Percentiles rank a stretch among this genome's conserved stretches.
Conservation (phyloP, 768 basidiomycete species). For the Pleurotus pulmonarius region DNA sequence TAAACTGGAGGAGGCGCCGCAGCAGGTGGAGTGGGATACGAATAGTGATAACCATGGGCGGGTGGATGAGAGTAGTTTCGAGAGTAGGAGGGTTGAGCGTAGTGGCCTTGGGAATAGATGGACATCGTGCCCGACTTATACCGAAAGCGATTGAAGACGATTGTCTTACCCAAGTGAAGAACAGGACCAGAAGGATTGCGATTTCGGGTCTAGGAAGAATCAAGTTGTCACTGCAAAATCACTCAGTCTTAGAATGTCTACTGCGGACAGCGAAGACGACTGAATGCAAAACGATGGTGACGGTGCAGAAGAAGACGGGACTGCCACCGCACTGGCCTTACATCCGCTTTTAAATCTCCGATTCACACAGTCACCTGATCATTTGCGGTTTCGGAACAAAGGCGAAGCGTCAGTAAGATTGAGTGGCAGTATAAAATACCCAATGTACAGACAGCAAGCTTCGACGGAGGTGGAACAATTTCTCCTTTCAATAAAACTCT, state of each 20-base stretch:
- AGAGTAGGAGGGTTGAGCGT: constrained; percentile 49
- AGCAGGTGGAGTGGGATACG: constrained; percentile 35
- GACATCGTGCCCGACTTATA: constrained; percentile 48
- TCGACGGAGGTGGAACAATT: too few relatives aligned
- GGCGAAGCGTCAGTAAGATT: too few relatives aligned
- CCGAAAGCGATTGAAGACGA: constrained; percentile 18
- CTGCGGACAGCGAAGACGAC: constrained; percentile 31
- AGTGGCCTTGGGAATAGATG: constrained; percentile 60
- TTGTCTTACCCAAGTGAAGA: constrained; percentile 10
- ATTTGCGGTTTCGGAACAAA: neutral
- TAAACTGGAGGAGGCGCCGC: constrained; percentile 32
- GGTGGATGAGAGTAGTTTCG: constrained; percentile 43
- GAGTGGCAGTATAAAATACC: too few relatives aligned
- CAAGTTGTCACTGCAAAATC: constrained; percentile 22
- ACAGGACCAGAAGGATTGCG: neutral
- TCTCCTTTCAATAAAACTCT: too few relatives aligned
- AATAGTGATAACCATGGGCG: constrained; percentile 35
- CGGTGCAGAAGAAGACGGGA: constrained; percentile 26
- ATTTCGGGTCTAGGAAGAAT: neutral
- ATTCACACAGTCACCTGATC: constrained; percentile 1
- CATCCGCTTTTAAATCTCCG: neutral
- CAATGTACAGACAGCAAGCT: too few relatives aligned
- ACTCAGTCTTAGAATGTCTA: constrained; percentile 50
- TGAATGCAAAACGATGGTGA: constrained; percentile 32
- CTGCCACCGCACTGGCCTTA: constrained; percentile 1